These are phyloP conservation scores for Sclerotinia spermophila DNA, from an alignment of 2,329 filamentous ascomycete species.

Conservation along the genomic window DNA sequence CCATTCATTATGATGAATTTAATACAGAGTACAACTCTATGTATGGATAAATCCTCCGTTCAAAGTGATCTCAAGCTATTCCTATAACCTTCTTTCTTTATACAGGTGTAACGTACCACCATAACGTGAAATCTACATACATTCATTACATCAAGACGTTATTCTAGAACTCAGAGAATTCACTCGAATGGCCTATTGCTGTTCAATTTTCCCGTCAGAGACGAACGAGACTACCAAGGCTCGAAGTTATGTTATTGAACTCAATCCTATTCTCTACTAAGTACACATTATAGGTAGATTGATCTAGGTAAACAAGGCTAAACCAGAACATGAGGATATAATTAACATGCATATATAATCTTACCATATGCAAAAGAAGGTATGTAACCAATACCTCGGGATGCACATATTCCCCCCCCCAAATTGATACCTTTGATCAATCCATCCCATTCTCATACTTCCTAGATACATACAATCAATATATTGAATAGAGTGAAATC, in stretches of 20 bases:
- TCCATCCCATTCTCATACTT: background rate
- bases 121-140: background rate
- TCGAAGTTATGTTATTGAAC: no score
- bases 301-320: background rate
- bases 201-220: background rate
- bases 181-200: background rate
- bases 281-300: background rate
- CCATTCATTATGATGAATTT: background rate
- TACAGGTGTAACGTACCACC: background rate
- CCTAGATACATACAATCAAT: background rate
- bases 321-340: background rate
- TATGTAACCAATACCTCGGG: background rate
- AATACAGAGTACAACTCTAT: no score
- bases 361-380: background rate
- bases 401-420: background rate
- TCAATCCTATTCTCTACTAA: background rate
- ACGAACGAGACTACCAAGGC: background rate
- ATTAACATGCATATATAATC: background rate
- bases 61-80: background rate
- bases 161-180: background rate
- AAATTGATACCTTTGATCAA: background rate
- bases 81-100: background rate
- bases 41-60: slow-evolving; percentile 5
- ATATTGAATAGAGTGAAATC: background rate
- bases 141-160: background rate